Percentiles rank a stretch among this genome's conserved stretches.
Evolutionary conservation across 179 eudicot genomes (phyloP).

Genomic region (Silene coronaria): DNA sequence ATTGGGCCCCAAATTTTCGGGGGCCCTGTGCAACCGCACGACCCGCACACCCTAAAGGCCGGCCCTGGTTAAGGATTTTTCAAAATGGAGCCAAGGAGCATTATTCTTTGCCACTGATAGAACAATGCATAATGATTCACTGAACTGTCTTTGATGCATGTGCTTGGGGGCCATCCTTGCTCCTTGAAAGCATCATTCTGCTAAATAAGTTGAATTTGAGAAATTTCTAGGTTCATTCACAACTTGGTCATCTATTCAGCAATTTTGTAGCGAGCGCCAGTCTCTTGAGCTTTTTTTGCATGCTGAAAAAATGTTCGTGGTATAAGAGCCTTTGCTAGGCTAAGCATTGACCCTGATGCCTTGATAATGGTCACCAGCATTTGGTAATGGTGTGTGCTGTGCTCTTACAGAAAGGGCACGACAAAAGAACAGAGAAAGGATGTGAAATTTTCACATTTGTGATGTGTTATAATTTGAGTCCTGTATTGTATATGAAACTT

Average conservation of each 20-base stretch:
- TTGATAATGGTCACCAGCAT: neutral
- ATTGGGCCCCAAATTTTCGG: no score
- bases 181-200: neutral
- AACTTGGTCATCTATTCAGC: neutral
- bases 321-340: constrained; percentile 5
- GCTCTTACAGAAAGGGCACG: neutral
- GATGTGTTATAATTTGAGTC: neutral
- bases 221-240: neutral
- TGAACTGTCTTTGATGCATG: neutral
- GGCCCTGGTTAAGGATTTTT: no score
- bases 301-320: neutral
- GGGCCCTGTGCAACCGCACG: no score
- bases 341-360: neutral
- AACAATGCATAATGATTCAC: constrained; percentile 1
- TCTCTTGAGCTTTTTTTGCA: neutral
- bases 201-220: neutral
- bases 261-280: neutral
- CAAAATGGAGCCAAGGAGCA: neutral
- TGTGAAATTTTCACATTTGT: neutral
- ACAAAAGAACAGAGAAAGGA: neutral
- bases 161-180: neutral
- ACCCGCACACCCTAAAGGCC: no score
- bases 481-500: constrained; percentile 1
- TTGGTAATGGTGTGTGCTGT: neutral
- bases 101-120: neutral